These are phyloP conservation scores for Talaromyces sp. DNA, from an alignment of 2,329 filamentous ascomycete genomes.

Conservation along the genomic window DNA sequence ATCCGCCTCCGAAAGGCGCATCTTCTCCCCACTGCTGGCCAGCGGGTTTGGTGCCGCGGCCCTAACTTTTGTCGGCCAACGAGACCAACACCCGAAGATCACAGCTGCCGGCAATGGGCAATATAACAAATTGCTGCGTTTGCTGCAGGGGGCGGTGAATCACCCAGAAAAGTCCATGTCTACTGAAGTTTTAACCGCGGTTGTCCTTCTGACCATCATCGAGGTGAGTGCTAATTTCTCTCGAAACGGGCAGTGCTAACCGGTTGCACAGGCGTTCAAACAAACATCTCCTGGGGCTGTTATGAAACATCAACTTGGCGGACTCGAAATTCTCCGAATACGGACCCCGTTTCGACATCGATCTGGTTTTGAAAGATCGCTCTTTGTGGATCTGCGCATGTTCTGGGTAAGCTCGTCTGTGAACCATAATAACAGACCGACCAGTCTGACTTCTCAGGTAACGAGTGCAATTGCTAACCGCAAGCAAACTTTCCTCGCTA, in stretches of 20 bases:
- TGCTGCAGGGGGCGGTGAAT: conserved; percentile 16
- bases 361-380: conserved; percentile 19
- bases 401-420: conserved; percentile 18
- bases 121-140: conserved; percentile 16
- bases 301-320: conserved; percentile 21
- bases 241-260: neutral
- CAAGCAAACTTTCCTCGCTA: conserved; percentile 19
- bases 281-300: conserved; percentile 20
- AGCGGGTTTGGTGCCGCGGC: conserved; percentile 20
- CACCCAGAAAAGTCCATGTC: conserved; percentile 16
- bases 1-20: conserved; percentile 18
- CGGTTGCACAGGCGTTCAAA: conserved; percentile 17
- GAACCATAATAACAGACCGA: too few relatives aligned
- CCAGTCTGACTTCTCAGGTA: conserved; percentile 11
- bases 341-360: conserved; percentile 21
- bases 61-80: conserved; percentile 18
- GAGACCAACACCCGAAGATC: conserved; percentile 15
- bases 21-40: conserved; percentile 19
- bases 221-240: conserved; percentile 13
- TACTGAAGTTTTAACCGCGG: conserved; percentile 19
- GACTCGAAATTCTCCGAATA: conserved; percentile 17
- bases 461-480: conserved; percentile 19
- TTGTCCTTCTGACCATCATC: conserved; percentile 20
- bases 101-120: conserved; percentile 17
- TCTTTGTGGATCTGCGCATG: conserved; percentile 22